Percentiles rank a stretch among this genome's conserved stretches.
These are phyloP conservation scores for Xylaria scruposa DNA, from an alignment of 495 filamentous ascomycete genomes.

Conservation along the genomic window DNA sequence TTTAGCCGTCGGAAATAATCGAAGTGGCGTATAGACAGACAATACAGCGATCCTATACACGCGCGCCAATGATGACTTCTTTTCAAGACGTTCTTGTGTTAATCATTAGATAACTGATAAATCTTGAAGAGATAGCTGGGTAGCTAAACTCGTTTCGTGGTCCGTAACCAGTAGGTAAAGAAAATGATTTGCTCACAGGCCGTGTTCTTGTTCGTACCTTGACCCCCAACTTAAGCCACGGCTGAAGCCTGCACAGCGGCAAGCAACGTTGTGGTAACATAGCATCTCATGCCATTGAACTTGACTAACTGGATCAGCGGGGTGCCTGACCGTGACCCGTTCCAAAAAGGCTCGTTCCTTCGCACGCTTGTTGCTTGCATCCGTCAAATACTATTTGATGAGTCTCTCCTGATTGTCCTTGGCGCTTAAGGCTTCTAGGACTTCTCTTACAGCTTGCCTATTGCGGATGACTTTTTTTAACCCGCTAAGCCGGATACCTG, in stretches of 20 bases:
- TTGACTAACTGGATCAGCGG: background rate
- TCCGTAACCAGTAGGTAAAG: background rate
- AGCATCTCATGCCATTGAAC: background rate
- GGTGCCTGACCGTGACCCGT: background rate
- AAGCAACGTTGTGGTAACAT: background rate
- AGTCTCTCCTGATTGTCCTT: background rate
- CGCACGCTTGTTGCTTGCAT: background rate
- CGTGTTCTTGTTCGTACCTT: background rate
- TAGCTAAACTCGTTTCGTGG: background rate
- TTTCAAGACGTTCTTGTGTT: background rate
- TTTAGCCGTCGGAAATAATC: slow-evolving; percentile 30
- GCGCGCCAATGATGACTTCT: slow-evolving; percentile 6
- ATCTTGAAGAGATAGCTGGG: background rate
- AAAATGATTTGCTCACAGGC: background rate
- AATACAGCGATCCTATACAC: background rate
- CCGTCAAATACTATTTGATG: background rate
- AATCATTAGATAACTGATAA: background rate
- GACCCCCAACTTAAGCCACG: slow-evolving; percentile 1
- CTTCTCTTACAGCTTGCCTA: background rate
- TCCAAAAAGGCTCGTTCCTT: background rate
- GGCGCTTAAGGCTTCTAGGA: background rate
- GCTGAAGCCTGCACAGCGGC: background rate
- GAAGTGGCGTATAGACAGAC: slow-evolving; percentile 5
- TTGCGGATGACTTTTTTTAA: background rate
- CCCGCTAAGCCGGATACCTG: background rate